A percentile compares a stretch with the other conserved stretches of the same genome.
Evolutionary conservation across 768 basidiomycete genomes (phyloP).

Genomic region (Lentinula sp.): DNA sequence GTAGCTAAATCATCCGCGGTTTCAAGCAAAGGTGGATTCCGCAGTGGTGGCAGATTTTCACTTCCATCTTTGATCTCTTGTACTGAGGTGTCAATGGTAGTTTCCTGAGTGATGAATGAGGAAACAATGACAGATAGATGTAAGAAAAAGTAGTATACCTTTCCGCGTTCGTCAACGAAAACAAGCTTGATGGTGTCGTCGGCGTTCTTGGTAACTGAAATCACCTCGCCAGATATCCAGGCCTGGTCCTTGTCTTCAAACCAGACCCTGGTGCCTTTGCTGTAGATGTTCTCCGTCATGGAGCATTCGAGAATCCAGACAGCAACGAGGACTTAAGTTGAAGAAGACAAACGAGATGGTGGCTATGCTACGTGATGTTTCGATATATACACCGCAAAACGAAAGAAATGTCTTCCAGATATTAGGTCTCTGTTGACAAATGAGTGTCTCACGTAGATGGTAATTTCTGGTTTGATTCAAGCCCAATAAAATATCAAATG

Average conservation of each 20-base stretch:
- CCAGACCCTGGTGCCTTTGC: slow-evolving; percentile 87
- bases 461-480: too few relatives aligned
- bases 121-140: slow-evolving; percentile 8
- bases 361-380: neutral
- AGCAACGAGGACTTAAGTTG: slow-evolving; percentile 3
- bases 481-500: too few relatives aligned
- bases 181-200: slow-evolving; percentile 77
- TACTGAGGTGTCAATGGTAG: slow-evolving; percentile 68
- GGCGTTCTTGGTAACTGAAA: slow-evolving; percentile 51
- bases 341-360: neutral
- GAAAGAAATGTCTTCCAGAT: too few relatives aligned
- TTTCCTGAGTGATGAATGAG: slow-evolving; percentile 49
- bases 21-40: slow-evolving; percentile 95
- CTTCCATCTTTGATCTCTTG: slow-evolving; percentile 78
- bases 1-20: slow-evolving; percentile 98
- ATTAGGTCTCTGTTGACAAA: too few relatives aligned
- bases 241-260: slow-evolving; percentile 92
- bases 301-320: neutral
- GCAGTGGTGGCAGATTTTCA: slow-evolving; percentile 81
- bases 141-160: slow-evolving; percentile 41
- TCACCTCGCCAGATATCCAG: slow-evolving; percentile 89
- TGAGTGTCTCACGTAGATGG: too few relatives aligned
- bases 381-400: neutral
- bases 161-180: slow-evolving; percentile 89
- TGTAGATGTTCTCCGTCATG: slow-evolving; percentile 92